Evolutionary conservation across 2,329 filamentous ascomycete genomes (phyloP).

Genomic region (Rhynchosporium graminicola): DNA sequence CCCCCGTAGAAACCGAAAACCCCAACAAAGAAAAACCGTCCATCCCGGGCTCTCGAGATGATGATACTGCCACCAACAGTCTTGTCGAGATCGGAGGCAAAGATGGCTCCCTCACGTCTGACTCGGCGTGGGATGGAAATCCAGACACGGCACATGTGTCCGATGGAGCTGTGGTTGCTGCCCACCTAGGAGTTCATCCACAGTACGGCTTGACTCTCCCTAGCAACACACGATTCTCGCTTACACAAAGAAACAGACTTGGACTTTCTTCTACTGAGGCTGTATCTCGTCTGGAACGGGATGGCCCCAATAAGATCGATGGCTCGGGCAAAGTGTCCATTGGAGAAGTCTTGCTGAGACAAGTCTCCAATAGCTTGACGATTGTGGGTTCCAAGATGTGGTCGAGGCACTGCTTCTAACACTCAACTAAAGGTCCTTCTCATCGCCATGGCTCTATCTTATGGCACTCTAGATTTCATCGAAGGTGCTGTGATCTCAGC

Average conservation of each 20-base stretch:
- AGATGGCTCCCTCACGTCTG: constrained; percentile 16
- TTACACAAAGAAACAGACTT: constrained; percentile 45
- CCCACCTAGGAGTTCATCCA: constrained; percentile 25
- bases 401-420: constrained; percentile 16
- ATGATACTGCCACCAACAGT: constrained; percentile 10
- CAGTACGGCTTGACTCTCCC: constrained; percentile 18
- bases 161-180: constrained; percentile 38
- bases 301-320: constrained; percentile 72
- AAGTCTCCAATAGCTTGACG: constrained; percentile 76
- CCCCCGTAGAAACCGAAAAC: constrained; percentile 2
- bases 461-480: constrained; percentile 64
- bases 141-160: constrained; percentile 39
- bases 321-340: constrained; percentile 70
- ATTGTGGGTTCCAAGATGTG: constrained; percentile 47
- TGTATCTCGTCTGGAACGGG: constrained; percentile 61
- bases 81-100: constrained; percentile 16
- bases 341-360: constrained; percentile 75
- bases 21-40: constrained; percentile 16
- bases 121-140: constrained; percentile 23
- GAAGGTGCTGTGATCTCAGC: constrained; percentile 64
- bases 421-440: constrained; percentile 61
- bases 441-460: constrained; percentile 71
- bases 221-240: neutral
- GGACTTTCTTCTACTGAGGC: constrained; percentile 66
- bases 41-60: constrained; percentile 7